A percentile compares a stretch with the other conserved stretches of the same genome.
These are phyloP conservation scores for Pleurotus giganteus DNA, from an alignment of 768 basidiomycete genomes.

Conservation along the genomic window DNA sequence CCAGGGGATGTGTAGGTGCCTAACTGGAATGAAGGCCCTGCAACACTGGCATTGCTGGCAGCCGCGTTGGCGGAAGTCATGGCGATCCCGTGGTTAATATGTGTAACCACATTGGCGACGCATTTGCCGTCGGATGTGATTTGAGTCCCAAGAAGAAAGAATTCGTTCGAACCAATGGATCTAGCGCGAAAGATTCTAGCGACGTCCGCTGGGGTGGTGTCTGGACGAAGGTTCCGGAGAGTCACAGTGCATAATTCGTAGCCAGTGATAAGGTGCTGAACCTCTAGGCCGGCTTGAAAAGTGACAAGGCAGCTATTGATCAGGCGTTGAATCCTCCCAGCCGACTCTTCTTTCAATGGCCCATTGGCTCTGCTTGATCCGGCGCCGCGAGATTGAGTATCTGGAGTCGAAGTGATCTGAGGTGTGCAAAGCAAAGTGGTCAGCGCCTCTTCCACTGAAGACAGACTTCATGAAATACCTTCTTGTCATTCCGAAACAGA, in stretches of 20 bases:
- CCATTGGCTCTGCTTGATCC: too few species aligned
- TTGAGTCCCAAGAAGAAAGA: not conserved
- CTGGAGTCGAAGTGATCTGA: too few species aligned
- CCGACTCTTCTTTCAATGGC: too few species aligned
- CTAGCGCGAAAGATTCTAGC: not conserved
- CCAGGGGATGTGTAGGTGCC: not conserved
- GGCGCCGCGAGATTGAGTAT: too few species aligned
- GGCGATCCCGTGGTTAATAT: not conserved
- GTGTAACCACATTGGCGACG: not conserved
- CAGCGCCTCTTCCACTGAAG: too few species aligned
- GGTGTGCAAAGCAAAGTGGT: too few species aligned
- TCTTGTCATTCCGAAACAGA: too few species aligned
- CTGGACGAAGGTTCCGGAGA: not conserved
- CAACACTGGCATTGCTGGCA: not conserved
- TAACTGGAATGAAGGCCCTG: not conserved
- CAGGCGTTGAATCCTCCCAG: not conserved
- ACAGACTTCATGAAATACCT: too few species aligned
- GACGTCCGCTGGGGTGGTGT: not conserved
- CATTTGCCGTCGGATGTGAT: not conserved
- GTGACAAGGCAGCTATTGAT: not conserved
- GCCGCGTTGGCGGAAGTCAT: not conserved
- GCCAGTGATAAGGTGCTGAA: not conserved
- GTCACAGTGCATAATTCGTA: not conserved
- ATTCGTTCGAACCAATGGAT: not conserved
- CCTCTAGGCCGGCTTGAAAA: not conserved